Conservation (phyloP, 1,284 basidiomycete species). For the Waitea zeae region DNA sequence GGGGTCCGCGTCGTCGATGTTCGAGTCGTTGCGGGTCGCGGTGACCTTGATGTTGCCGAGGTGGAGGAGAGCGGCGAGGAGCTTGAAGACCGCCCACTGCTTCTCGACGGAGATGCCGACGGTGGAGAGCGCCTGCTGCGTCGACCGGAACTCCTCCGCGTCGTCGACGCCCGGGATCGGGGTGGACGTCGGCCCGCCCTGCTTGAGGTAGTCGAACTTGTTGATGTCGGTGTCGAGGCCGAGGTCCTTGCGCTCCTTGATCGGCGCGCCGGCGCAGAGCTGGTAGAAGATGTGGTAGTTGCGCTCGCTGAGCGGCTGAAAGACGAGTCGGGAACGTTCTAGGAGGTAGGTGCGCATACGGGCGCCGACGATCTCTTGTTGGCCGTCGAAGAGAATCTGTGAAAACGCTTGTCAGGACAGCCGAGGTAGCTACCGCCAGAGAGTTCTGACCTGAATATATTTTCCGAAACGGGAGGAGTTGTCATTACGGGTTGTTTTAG, state of each 20-base stretch:
- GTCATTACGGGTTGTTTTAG: slow-evolving; percentile 97
- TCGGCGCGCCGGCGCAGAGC: slow-evolving; percentile 89
- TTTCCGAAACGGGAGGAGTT: slow-evolving; percentile 99
- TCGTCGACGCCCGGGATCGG: slow-evolving; percentile 90
- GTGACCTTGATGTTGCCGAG: slow-evolving; percentile 92
- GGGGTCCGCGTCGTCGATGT: slow-evolving; percentile 74
- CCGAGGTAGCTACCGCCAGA: neutral
- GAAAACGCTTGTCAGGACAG: slow-evolving; percentile 6
- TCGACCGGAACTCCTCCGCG: slow-evolving; percentile 84
- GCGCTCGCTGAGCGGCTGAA: slow-evolving; percentile 91
- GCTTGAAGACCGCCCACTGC: slow-evolving; percentile 95
- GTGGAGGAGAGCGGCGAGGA: slow-evolving; percentile 87
- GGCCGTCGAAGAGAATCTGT: slow-evolving; percentile 89
- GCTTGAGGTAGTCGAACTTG: slow-evolving; percentile 87
- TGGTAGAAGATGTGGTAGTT: slow-evolving; percentile 99
- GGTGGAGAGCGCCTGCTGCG: slow-evolving; percentile 88
- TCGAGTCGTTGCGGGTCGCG: slow-evolving; percentile 67
- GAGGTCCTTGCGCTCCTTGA: slow-evolving; percentile 90
- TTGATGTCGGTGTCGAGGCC: slow-evolving; percentile 75
- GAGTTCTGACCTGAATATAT: slow-evolving; percentile 78
- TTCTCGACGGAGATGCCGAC: slow-evolving; percentile 95
- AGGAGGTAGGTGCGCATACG: slow-evolving; percentile 95
- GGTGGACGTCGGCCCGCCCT: slow-evolving; percentile 78
- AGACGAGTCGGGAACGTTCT: slow-evolving; percentile 93
- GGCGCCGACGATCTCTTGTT: slow-evolving; percentile 94